A percentile compares a stretch with the other conserved stretches of the same genome.
Evolutionary conservation across 192 early-diverging fungal genomes (phyloP).

Genomic region (Anaeromyces robustus): DNA sequence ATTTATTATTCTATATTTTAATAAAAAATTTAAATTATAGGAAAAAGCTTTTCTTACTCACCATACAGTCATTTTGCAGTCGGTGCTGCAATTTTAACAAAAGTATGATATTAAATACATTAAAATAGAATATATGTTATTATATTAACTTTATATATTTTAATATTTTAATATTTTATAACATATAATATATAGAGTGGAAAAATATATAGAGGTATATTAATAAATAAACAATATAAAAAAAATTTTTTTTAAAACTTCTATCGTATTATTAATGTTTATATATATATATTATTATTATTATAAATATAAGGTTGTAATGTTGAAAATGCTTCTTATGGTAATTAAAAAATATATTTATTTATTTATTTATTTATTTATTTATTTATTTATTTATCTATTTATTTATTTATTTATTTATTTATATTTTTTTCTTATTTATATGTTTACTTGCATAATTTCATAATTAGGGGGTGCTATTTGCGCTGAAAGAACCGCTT

Average conservation of each 20-base stretch:
- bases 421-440: too few relatives aligned
- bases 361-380: background rate
- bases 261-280: too few relatives aligned
- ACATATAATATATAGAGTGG: slow-evolving; percentile 11
- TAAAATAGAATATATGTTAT: too few relatives aligned
- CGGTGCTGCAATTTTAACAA: slow-evolving; percentile 62
- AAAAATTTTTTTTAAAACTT: too few relatives aligned
- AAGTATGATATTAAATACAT: slow-evolving; percentile 10
- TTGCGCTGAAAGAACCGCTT: slow-evolving; percentile 82
- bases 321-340: slow-evolving; percentile 80
- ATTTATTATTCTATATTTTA: too few relatives aligned
- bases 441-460: too few relatives aligned
- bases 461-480: slow-evolving; percentile 52
- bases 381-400: too few relatives aligned
- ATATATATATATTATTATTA: too few relatives aligned
- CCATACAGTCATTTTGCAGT: slow-evolving; percentile 89
- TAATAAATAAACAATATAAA: background rate
- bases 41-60: slow-evolving; percentile 37
- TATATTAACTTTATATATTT: too few relatives aligned
- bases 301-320: slow-evolving; percentile 47
- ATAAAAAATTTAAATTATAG: background rate
- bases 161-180: too few relatives aligned
- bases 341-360: slow-evolving; percentile 14
- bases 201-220: slow-evolving; percentile 17
- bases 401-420: slow-evolving; percentile 1